A percentile compares a stretch with the other conserved stretches of the same genome.
phyloP scores from a whole-genome alignment of 164 flowering plant species.

The Pachysandra terminalis region DNA sequence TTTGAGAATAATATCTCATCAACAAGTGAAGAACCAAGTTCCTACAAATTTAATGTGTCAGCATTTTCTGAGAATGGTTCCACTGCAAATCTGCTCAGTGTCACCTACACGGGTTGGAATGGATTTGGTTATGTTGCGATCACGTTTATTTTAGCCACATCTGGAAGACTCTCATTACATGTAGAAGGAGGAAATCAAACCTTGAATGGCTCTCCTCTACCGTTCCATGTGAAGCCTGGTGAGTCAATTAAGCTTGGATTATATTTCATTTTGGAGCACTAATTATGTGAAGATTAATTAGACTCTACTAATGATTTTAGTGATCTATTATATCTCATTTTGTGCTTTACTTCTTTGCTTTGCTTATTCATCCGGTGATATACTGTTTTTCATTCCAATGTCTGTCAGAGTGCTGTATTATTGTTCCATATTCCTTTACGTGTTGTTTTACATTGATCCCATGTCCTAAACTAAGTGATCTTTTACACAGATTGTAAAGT shows the following conservation, averaged over 20 bases:
- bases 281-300: neutral
- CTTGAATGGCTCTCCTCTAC: conserved; percentile 68
- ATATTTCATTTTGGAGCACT: neutral
- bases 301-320: neutral
- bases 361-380: no score
- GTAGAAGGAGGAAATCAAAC: conserved; percentile 50
- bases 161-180: conserved; percentile 57
- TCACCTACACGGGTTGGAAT: conserved; percentile 55
- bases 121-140: conserved; percentile 50
- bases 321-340: neutral
- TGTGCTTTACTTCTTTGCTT: neutral
- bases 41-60: conserved; percentile 35
- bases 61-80: conserved; percentile 50
- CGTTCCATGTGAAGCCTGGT: conserved; percentile 85
- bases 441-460: neutral
- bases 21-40: conserved; percentile 27
- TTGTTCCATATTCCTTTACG: neutral
- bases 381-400: neutral
- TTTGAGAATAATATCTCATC: conserved; percentile 80
- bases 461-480: neutral
- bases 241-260: conserved; percentile 8
- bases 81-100: conserved; percentile 31
- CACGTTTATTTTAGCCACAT: conserved; percentile 43
- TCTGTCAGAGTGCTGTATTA: neutral
- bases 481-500: neutral